Conservation (phyloP, 2,329 filamentous ascomycete species). For the Colletotrichum sp. region DNA sequence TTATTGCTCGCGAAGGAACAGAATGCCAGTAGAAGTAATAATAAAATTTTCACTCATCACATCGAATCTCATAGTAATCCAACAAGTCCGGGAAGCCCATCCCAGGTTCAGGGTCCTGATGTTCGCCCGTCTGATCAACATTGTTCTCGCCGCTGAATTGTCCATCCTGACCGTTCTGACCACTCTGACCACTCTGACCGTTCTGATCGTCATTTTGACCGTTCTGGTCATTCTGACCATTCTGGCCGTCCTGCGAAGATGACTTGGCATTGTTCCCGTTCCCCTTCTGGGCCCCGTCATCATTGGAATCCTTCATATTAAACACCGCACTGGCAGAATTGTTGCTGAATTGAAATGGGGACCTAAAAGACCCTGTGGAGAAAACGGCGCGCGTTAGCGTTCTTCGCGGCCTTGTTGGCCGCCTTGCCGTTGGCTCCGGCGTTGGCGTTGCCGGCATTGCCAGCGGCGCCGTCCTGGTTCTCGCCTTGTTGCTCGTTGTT, state of each 20-base stretch:
- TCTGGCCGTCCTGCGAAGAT: not conserved
- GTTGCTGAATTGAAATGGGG: not conserved
- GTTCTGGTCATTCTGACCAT: not conserved
- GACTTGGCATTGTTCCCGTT: not conserved
- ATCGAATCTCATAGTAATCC: conserved; percentile 1
- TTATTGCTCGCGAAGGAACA: not conserved
- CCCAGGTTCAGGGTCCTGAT: not conserved
- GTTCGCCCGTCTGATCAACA: not conserved
- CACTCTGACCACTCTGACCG: not conserved
- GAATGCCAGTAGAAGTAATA: not conserved
- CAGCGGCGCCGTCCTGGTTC: not conserved
- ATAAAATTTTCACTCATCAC: conserved; percentile 3
- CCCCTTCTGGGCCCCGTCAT: not conserved
- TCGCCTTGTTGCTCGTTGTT: not conserved
- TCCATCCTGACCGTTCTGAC: not conserved
- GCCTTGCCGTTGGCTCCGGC: not conserved
- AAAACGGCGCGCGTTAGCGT: not conserved
- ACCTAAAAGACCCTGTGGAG: not conserved
- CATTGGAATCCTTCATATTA: not conserved
- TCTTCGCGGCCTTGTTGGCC: not conserved
- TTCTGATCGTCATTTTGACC: not conserved
- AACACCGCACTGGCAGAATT: not conserved
- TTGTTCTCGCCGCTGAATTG: not conserved
- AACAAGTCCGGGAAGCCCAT: not conserved
- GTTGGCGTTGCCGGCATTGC: not conserved